Evolutionary conservation across 2,329 filamentous ascomycete species (phyloP).

Genomic region (Colletotrichum tropicale): DNA sequence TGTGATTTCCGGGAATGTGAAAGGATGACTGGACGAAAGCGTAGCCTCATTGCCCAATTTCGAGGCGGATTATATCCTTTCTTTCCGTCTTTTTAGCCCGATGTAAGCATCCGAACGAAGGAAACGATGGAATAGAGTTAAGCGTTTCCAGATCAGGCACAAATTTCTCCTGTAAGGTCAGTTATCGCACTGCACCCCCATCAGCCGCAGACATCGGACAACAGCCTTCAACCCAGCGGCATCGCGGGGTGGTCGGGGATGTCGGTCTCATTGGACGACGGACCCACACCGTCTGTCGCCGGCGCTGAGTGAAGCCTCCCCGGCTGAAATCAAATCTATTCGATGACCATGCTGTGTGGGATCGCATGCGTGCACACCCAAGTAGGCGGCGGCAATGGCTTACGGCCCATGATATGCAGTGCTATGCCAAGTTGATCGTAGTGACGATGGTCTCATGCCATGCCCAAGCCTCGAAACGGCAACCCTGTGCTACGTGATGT

Average conservation of each 20-base stretch:
- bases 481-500: not conserved
- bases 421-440: not conserved
- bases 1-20: not conserved
- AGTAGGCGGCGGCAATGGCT: not conserved
- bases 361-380: not conserved
- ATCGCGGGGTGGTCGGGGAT: not conserved
- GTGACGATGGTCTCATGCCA: not conserved
- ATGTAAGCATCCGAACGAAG: constrained; percentile 1
- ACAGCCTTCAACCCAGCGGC: not conserved
- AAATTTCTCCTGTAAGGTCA: not conserved
- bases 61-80: not conserved
- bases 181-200: not conserved
- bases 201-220: constrained; percentile 1
- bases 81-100: not conserved
- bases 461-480: not conserved
- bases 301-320: not conserved
- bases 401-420: not conserved
- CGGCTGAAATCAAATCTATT: not conserved
- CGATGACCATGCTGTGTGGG: not conserved
- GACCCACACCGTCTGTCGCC: not conserved
- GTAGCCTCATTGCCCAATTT: not conserved
- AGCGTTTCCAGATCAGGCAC: not conserved
- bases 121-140: not conserved
- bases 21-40: not conserved
- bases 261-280: not conserved